Base-by-base conservation (phyloP, 2,329 filamentous ascomycete genomes). In the Paraphoma chrysanthemicola region DNA sequence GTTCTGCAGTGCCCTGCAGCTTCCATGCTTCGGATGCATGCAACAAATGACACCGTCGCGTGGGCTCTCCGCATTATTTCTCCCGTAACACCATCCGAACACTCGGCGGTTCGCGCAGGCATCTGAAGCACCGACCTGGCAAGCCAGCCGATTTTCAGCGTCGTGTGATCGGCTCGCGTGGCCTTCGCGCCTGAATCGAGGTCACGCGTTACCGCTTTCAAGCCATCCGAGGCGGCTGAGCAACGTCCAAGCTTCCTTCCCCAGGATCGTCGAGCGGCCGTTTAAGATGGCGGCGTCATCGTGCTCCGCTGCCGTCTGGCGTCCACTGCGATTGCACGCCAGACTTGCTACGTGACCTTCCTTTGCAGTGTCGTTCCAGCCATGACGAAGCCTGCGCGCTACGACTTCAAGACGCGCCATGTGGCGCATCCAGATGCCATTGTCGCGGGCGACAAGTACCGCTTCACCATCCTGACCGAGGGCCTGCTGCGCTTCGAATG, bases 401-500 rank as follows among this genome's bases (percentile, higher is more conserved):
- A 81, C 68, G 65, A 73, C 42, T 81, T 82, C 63, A 75, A 78
- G 12, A 78, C 72, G 56, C 71, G 75, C 54, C 82, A 82, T 0
- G 60, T 77, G 14, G 79, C 83, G 10, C 77, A 81, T 52, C 65
- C 79, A 4, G 71, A 79, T 39, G 78, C 83, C 36, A 74, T 82
- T 53, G 77, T 85, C 42, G 69, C 71, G 5, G 81, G 81, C 52
- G 70, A 76, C 39, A 78, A 82, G 46, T 88, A 85, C 70, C 83
- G 86, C 51, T 88, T 89, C 68, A 88, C 83, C 8, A 61, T 89
- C 45, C 77, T 89, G 46, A 82, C 80, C 9, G 81, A 86, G 48
- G 78, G 82, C 2, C 76, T 88, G 2, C 60, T 89, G 29, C 83
- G 87, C 31, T 88, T 85, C 59, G 86, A 89, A 73, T 89, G 85